Evolutionary conservation across 495 filamentous ascomycete species (phyloP), one percentile per base, ranked within the genome.

Genomic region (Aspergillus affinis): DNA sequence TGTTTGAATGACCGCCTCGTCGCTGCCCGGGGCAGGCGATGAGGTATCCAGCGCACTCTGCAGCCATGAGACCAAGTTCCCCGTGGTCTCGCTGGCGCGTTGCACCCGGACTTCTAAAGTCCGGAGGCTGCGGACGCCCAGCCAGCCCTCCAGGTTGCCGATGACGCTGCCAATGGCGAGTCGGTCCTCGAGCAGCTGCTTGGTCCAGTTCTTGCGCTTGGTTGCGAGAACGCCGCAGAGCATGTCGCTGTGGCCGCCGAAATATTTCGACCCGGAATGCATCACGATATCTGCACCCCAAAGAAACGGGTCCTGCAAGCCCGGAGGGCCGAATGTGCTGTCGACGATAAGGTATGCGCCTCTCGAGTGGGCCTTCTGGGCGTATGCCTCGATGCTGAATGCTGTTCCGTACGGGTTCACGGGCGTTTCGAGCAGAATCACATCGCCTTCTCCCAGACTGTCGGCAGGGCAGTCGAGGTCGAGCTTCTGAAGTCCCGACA

Each of bases 201-300:
- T 58, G 21, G 79, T 58, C 86, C 83, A 87, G 6, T 75, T 75
- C 60, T 80, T 69, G 30, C 67, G 63, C 49, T 76, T 72, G 6
- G 86, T 80, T 0, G 84, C 86, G 23, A 96, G 75, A 20, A 93
- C 86, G 6, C 92, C 92, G 65, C 87, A 88, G 3, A 96, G 82
- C 80, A 96, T 78, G 74, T 96, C 92, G 62, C 84, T 88, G 73
- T 96, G 92, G 0, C 92, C 92, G 30, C 92, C 92, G 57, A 96
- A 79, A 71, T 94, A 96, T 79, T 96, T 96, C 17, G 90, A 95
- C 15, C 88, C 92, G 48, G 78, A 83, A 72, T 96, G 92, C 85
- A 95, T 85, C 15, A 93, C 83, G 4, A 88, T 73, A 71, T 94
- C 90, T n/a, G 85, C 89, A 52, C 90, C 90, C 64, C 75, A 84